Evolutionary conservation across 164 flowering plant genomes (phyloP).

Genomic region (Annona cherimola): DNA sequence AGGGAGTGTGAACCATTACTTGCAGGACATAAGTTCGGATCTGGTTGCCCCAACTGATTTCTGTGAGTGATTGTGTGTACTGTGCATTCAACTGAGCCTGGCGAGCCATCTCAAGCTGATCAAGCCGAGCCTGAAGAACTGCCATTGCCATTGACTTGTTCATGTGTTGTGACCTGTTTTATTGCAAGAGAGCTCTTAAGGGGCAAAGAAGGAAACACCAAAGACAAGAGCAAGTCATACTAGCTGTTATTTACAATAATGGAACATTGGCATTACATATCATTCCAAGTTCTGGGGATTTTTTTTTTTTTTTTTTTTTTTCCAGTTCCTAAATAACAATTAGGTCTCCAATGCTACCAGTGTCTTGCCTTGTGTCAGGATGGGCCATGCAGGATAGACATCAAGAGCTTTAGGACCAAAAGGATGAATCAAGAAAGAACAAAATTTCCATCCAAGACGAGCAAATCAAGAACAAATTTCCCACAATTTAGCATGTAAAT

Average conservation of each 20-base stretch:
- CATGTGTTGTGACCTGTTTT: conserved; percentile 81
- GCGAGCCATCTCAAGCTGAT: conserved; percentile 92
- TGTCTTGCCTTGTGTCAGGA: neutral
- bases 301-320: too few relatives aligned
- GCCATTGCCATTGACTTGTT: conserved; percentile 93
- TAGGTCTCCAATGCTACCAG: neutral
- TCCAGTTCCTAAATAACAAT: neutral
- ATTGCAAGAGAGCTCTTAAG: neutral
- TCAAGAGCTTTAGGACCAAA: neutral
- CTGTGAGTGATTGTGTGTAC: conserved; percentile 86
- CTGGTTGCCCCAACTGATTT: conserved; percentile 92
- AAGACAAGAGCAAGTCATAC: neutral
- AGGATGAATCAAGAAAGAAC: too few relatives aligned
- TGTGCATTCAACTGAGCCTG: conserved; percentile 85
- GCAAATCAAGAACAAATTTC: neutral
- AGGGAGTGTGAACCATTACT: conserved; percentile 25
- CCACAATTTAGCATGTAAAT: neutral
- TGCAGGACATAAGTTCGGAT: conserved; percentile 90
- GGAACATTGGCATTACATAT: neutral
- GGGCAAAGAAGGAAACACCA: neutral
- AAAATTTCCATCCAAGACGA: neutral
- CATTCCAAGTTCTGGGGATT: neutral
- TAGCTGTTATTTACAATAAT: neutral
- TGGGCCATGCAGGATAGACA: neutral
- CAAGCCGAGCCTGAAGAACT: conserved; percentile 92